Conservation (phyloP, 2,329 filamentous ascomycete genomes). For the Septoria petroselini region DNA sequence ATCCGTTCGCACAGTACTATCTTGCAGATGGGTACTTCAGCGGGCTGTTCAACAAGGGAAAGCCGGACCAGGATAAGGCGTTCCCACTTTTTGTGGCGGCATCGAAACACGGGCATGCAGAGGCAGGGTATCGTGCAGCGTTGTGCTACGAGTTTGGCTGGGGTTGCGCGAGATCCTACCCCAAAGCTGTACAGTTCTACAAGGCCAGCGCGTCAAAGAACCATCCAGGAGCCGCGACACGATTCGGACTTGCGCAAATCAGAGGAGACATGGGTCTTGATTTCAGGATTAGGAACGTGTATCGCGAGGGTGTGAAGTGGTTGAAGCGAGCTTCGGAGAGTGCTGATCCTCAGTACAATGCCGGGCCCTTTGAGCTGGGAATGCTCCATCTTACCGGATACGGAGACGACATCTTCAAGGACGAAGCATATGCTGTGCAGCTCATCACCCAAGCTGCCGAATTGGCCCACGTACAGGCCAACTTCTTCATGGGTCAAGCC, state of each 20-base stretch:
- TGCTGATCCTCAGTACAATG: constrained; percentile 87
- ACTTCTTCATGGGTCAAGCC: constrained; percentile 86
- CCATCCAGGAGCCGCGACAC: constrained; percentile 91
- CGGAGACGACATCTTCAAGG: constrained; percentile 89
- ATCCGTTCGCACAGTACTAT: constrained; percentile 98
- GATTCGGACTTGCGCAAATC: constrained; percentile 85
- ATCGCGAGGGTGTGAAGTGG: constrained; percentile 93
- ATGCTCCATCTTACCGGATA: constrained; percentile 88
- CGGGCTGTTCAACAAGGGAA: constrained; percentile 91
- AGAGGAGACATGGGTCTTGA: constrained; percentile 76
- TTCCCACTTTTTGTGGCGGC: constrained; percentile 91
- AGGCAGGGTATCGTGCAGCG: constrained; percentile 88
- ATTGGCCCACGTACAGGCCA: constrained; percentile 81
- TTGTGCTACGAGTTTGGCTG: constrained; percentile 98
- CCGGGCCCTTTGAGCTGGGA: constrained; percentile 86
- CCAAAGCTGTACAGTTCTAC: constrained; percentile 91
- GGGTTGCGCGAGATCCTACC: constrained; percentile 85
- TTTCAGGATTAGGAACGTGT: constrained; percentile 55
- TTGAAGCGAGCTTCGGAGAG: constrained; percentile 87
- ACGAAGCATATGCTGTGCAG: constrained; percentile 86
- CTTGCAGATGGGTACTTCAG: constrained; percentile 91
- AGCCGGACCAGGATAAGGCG: constrained; percentile 84
- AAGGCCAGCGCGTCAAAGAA: constrained; percentile 87
- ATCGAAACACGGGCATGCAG: constrained; percentile 94
- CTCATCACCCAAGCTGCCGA: constrained; percentile 93